Evolutionary conservation across 2,329 filamentous ascomycete species (phyloP).

Genomic region (Aspergillus amoenus): DNA sequence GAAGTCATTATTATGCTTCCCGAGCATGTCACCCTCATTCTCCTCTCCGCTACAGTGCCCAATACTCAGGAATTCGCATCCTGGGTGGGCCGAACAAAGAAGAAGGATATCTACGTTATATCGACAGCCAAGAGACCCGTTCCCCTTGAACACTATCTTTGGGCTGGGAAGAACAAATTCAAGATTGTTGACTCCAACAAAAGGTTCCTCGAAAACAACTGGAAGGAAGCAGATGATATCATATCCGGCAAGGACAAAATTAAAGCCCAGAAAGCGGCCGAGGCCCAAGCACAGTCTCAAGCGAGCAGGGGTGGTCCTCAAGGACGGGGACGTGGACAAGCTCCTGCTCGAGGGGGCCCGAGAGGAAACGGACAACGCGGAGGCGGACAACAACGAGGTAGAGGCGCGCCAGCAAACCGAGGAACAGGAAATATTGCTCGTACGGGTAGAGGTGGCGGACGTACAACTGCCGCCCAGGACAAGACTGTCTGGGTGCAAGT

Average conservation of each 20-base stretch:
- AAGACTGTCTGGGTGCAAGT: constrained; percentile 96
- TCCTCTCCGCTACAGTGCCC: constrained; percentile 92
- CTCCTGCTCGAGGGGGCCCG: constrained; percentile 46
- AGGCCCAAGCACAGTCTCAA: constrained; percentile 52
- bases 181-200: constrained; percentile 95
- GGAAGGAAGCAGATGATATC: constrained; percentile 87
- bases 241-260: constrained; percentile 79
- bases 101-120: constrained; percentile 98
- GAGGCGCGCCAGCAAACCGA: constrained; percentile 57
- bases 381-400: constrained; percentile 52
- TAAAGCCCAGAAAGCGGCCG: constrained; percentile 55
- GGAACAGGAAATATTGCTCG: constrained; percentile 84
- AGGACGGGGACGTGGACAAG: constrained; percentile 54
- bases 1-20: constrained; percentile 99
- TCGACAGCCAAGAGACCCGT: constrained; percentile 95
- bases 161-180: constrained; percentile 87
- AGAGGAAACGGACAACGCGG: constrained; percentile 45
- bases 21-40: constrained; percentile 91
- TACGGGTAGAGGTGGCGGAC: constrained; percentile 78
- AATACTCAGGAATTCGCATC: constrained; percentile 98
- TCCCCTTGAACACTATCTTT: constrained; percentile 91
- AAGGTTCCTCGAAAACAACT: constrained; percentile 85
- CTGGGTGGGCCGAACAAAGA: constrained; percentile 96
- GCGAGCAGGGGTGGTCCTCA: constrained; percentile 55
- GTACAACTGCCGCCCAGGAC: constrained; percentile 88